Evolutionary conservation across 169 alveolate genomes (phyloP), one percentile per base, ranked within the genome.

Genomic region (Plasmodium cynomolgi): DNA sequence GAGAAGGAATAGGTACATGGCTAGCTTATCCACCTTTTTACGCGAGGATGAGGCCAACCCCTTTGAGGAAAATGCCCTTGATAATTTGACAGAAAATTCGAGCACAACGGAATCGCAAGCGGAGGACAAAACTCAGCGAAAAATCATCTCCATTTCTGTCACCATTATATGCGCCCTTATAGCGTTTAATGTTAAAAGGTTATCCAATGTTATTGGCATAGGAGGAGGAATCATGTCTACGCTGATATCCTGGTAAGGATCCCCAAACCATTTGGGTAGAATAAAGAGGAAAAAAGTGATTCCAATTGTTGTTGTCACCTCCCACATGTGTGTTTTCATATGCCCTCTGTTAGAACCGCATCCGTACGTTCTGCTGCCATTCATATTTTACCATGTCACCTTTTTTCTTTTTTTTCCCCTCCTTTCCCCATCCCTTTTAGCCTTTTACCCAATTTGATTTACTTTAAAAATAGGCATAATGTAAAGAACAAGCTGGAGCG

Each of bases 61-160:
- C 6, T 94, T 83, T 41, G 96, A 86, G 73, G 94, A 94, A 41
- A 92, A 72, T 26, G 93, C 95, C 80, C 96, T 73, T 41, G 94
- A 80, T 44, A 95, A 84, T 50, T 15, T 79, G 20, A 88, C 94
- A 29, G 94, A 88, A 56, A 39, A 75, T 62, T 79, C 88, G n/a
- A 56, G 62, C 54, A 41, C 39, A 7, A 13, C 73, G 11, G 94
- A 79, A 88, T 88, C 94, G 3, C 90, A 79, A 37, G 23, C 39
- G 29, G 86, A 73, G 20, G 88, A 79, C 37, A 77, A 34, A 80
- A 23, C 37, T 2, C 94, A 79, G 47, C 23, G 94, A 88, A 88
- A 6, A 37, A 13, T 54, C 17, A 31, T 62, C 17, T 77, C 94
- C 8, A 37, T 58, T 58, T 33, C 7, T 41, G 94, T 79, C 23